A percentile compares a stretch with the other conserved stretches of the same genome.
These are phyloP conservation scores for Ganoderma lingzhi DNA, from an alignment of 1,284 basidiomycete genomes.

Conservation along the genomic window DNA sequence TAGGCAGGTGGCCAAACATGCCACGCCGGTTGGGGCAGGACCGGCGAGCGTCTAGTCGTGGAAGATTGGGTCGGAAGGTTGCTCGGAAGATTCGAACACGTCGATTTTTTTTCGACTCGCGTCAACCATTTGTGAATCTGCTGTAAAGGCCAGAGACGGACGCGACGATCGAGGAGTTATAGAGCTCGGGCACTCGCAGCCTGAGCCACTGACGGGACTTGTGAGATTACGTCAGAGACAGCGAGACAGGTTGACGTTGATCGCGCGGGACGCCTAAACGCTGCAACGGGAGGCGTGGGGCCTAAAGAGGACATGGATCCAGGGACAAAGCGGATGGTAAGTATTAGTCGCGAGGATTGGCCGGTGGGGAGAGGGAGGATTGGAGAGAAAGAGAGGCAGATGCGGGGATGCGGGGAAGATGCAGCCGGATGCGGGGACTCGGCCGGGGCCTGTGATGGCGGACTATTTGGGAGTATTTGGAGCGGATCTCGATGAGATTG, in stretches of 20 bases:
- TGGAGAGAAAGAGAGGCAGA: background rate
- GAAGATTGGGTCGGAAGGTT: too few relatives aligned
- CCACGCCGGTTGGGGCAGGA: too few relatives aligned
- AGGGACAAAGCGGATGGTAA: background rate
- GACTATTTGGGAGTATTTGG: constrained; percentile 24
- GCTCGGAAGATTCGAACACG: too few relatives aligned
- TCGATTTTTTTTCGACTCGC: too few relatives aligned
- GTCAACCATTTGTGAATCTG: too few relatives aligned
- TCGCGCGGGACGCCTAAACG: constrained; percentile 13
- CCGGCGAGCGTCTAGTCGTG: too few relatives aligned
- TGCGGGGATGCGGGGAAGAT: constrained; percentile 27
- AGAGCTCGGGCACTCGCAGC: background rate
- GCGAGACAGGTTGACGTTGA: constrained; percentile 19
- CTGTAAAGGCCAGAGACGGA: constrained; percentile 15
- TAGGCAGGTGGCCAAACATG: too few relatives aligned
- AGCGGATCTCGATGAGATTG: constrained; percentile 14
- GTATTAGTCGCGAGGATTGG: background rate
- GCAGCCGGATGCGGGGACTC: constrained; percentile 30
- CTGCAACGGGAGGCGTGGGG: background rate
- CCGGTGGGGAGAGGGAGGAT: background rate
- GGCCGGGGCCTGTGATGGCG: constrained; percentile 30
- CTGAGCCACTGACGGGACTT: constrained; percentile 11
- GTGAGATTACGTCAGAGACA: constrained; percentile 28
- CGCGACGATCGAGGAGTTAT: constrained; percentile 25
- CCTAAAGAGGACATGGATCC: background rate